Conservation (phyloP, 2,329 filamentous ascomycete species). For the Iodosphaeria phyllophila region DNA sequence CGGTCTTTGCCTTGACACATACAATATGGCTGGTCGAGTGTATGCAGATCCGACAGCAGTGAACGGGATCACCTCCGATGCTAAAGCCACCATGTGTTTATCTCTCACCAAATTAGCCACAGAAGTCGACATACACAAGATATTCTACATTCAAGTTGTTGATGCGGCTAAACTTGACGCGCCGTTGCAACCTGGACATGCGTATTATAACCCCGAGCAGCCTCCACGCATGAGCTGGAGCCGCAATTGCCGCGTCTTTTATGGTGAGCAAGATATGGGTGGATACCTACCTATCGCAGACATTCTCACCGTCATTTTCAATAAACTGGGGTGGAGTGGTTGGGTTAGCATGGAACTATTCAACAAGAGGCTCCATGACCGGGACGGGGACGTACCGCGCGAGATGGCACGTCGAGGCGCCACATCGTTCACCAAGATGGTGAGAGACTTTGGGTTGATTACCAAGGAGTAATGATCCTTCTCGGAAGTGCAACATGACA, state of each 20-base stretch:
- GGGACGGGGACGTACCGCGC: constrained; percentile 29
- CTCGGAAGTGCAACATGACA: too few species aligned
- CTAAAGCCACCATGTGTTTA: constrained; percentile 31
- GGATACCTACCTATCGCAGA: constrained; percentile 49
- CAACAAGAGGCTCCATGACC: constrained; percentile 35
- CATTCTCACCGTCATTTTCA: constrained; percentile 41
- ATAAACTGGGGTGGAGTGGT: constrained; percentile 45
- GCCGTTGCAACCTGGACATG: constrained; percentile 38
- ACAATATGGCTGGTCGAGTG: constrained; percentile 55
- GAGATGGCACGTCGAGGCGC: constrained; percentile 16
- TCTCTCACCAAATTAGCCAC: constrained; percentile 35
- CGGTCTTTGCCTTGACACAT: constrained; percentile 60
- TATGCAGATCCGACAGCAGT: constrained; percentile 46
- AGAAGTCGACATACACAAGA: constrained; percentile 39
- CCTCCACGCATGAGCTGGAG: constrained; percentile 59
- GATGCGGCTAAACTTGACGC: constrained; percentile 45
- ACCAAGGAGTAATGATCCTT: too few species aligned
- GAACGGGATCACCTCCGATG: constrained; percentile 31
- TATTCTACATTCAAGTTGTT: constrained; percentile 63
- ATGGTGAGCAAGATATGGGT: constrained; percentile 42
- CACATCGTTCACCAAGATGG: constrained; percentile 12
- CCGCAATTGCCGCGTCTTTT: constrained; percentile 53
- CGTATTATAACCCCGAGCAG: constrained; percentile 38
- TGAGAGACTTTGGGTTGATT: constrained; percentile 11
- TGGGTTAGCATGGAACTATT: constrained; percentile 60